Percentiles rank a stretch among this genome's conserved stretches.
phyloP scores from a whole-genome alignment of 2,329 filamentous ascomycete genomes.

The Ophiocordyceps camponoti-saundersi region DNA sequence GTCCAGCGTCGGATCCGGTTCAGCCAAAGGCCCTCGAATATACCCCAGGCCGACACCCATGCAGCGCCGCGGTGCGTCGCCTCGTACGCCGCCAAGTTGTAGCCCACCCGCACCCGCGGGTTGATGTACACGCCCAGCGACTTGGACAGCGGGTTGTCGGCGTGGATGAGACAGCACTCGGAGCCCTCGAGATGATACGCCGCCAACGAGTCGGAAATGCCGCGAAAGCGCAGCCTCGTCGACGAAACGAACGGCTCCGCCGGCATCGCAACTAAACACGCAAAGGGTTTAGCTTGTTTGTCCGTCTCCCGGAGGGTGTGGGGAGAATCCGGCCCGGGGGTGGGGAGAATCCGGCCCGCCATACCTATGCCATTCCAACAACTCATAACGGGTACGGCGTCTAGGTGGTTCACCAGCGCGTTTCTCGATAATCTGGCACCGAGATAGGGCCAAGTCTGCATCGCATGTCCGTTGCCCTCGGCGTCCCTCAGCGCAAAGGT shows the following conservation, averaged over 20 bases:
- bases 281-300: neutral
- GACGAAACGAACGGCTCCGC: slow-evolving; percentile 35
- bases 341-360: slow-evolving; percentile 1
- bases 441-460: slow-evolving; percentile 44
- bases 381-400: slow-evolving; percentile 26
- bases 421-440: slow-evolving; percentile 29
- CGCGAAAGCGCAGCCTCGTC: slow-evolving; percentile 40
- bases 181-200: slow-evolving; percentile 52
- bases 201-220: slow-evolving; percentile 44
- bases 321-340: no score
- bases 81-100: slow-evolving; percentile 35
- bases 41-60: slow-evolving; percentile 30
- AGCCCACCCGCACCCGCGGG: slow-evolving; percentile 51
- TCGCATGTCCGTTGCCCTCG: slow-evolving; percentile 30
- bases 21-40: slow-evolving; percentile 38
- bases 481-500: slow-evolving; percentile 44
- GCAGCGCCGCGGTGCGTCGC: slow-evolving; percentile 20
- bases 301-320: no score
- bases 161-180: slow-evolving; percentile 64
- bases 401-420: slow-evolving; percentile 29
- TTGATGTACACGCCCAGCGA: slow-evolving; percentile 47
- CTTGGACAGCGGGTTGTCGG: slow-evolving; percentile 44
- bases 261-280: slow-evolving; percentile 28
- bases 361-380: slow-evolving; percentile 28
- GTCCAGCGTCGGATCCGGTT: slow-evolving; percentile 35